Percentiles rank a stretch among this genome's conserved stretches.
Conservation (phyloP, 116 monocot species). For the Iris pallida region DNA sequence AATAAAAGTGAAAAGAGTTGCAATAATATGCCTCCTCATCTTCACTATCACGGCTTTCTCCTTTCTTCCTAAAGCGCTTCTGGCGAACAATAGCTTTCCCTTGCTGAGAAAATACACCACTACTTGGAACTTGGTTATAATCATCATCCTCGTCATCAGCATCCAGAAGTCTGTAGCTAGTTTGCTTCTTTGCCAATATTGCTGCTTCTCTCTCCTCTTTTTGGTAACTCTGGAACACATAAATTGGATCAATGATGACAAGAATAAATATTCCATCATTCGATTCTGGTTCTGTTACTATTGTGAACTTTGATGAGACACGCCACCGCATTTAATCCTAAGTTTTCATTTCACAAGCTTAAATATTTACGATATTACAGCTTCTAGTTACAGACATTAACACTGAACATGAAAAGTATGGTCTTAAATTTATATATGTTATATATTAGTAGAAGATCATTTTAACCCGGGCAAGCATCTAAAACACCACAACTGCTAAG, state of each 20-base stretch:
- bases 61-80: conserved; percentile 67
- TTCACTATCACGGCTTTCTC: conserved; percentile 36
- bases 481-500: too few relatives aligned
- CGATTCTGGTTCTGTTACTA: too few relatives aligned
- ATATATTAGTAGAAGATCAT: too few relatives aligned
- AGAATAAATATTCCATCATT: neutral
- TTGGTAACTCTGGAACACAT: conserved; percentile 49
- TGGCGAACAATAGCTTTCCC: conserved; percentile 21
- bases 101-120: conserved; percentile 9
- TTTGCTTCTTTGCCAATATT: conserved; percentile 65
- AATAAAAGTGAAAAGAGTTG: conserved; percentile 5
- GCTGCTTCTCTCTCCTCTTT: conserved; percentile 74
- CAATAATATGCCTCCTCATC: conserved; percentile 58
- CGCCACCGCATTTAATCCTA: too few relatives aligned
- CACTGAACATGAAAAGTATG: too few relatives aligned
- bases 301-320: neutral
- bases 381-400: too few relatives aligned
- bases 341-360: too few relatives aligned
- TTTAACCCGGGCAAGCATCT: too few relatives aligned
- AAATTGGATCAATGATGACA: neutral
- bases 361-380: too few relatives aligned
- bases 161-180: conserved; percentile 70
- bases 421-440: too few relatives aligned
- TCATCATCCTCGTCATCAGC: conserved; percentile 66
- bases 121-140: conserved; percentile 9